Evolutionary conservation across 768 basidiomycete species (phyloP).

Genomic region (Amanita fuliginea): DNA sequence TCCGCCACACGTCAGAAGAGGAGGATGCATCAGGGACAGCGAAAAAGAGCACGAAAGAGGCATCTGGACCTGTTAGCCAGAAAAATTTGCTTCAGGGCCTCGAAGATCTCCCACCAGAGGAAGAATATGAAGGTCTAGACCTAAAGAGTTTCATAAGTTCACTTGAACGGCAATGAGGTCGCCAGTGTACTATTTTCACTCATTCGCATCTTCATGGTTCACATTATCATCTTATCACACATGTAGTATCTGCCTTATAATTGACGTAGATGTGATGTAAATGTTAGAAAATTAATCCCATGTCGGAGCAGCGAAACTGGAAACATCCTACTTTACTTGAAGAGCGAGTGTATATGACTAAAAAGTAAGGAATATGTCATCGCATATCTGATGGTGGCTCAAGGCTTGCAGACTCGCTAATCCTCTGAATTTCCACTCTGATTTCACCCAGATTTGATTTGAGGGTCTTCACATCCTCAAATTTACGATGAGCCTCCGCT

Average conservation of each 20-base stretch:
- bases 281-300: neutral
- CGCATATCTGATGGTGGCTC: neutral
- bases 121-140: slow-evolving; percentile 86
- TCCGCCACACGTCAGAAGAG: slow-evolving; percentile 73
- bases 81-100: slow-evolving; percentile 84
- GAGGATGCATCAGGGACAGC: slow-evolving; percentile 45
- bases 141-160: slow-evolving; percentile 84
- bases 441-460: slow-evolving; percentile 77
- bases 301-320: neutral
- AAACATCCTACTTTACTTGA: neutral
- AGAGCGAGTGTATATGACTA: neutral
- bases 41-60: slow-evolving; percentile 45
- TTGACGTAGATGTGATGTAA: slow-evolving; percentile 1
- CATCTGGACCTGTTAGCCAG: slow-evolving; percentile 51
- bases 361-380: neutral
- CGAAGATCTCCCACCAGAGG: slow-evolving; percentile 85
- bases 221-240: neutral
- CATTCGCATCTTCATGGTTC: neutral
- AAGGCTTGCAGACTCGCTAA: slow-evolving; percentile 25
- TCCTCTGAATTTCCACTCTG: slow-evolving; percentile 66
- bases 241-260: neutral
- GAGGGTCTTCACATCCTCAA: slow-evolving; percentile 87
- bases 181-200: neutral
- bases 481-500: slow-evolving; percentile 83
- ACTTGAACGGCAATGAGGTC: slow-evolving; percentile 39